Evolutionary conservation across 371 early-diverging fungal genomes (phyloP).

Genomic region (Mucor piriformis): DNA sequence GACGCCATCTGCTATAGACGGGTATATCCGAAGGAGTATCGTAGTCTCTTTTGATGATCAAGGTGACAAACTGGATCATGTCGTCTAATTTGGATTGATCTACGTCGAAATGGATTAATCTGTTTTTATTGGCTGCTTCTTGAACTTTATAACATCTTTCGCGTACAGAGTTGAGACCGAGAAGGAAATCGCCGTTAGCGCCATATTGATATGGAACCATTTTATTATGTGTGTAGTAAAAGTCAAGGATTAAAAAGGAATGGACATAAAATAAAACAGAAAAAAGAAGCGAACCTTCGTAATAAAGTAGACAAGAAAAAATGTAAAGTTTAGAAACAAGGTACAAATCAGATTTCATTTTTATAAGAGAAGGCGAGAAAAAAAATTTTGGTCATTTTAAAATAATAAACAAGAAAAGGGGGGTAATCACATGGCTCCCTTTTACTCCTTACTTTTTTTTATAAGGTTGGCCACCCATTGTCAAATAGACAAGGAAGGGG

Average conservation of each 20-base stretch:
- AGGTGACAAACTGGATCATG: constrained; percentile 72
- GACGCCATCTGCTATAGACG: constrained; percentile 88
- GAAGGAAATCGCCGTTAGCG: constrained; percentile 53
- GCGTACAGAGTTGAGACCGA: constrained; percentile 78
- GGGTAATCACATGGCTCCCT: no score
- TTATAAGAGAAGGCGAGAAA: no score
- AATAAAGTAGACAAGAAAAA: neutral
- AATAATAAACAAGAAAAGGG: no score
- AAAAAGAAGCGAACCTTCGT: neutral
- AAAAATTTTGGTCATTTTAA: no score
- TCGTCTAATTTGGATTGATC: constrained; percentile 65
- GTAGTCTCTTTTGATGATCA: constrained; percentile 76
- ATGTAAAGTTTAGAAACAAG: neutral
- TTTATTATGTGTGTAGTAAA: constrained; percentile 2
- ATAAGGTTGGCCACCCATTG: no score
- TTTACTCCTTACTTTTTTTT: no score
- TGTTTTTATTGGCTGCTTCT: constrained; percentile 55
- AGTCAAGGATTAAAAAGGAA: neutral
- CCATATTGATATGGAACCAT: constrained; percentile 29
- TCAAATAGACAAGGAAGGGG: no score
- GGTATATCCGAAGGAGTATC: constrained; percentile 72
- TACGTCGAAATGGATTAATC: constrained; percentile 75
- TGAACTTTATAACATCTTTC: constrained; percentile 74
- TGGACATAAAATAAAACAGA: neutral
- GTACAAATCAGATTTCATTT: no score